A percentile compares a stretch with the other conserved stretches of the same genome.
These are phyloP conservation scores for Tremellales sp. DNA, from an alignment of 1,284 basidiomycete species.

Conservation along the genomic window DNA sequence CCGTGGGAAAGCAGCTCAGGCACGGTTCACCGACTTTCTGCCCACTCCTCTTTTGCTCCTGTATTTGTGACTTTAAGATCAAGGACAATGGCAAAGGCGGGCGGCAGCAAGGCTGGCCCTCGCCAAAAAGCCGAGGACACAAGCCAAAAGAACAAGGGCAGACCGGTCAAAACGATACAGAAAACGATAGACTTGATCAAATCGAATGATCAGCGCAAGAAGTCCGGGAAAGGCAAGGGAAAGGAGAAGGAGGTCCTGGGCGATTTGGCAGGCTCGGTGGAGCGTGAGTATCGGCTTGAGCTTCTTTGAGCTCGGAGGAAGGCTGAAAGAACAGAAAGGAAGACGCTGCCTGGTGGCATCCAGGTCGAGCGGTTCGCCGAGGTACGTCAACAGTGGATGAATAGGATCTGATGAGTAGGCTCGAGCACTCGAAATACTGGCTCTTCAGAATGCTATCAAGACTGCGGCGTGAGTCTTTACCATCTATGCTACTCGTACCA, in stretches of 20 bases:
- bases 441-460: slow-evolving; percentile 81
- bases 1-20: not conserved
- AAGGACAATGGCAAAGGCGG: not conserved
- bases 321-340: slow-evolving; percentile 14
- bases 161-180: slow-evolving; percentile 26
- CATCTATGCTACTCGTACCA: too few species aligned
- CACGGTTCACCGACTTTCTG: not conserved
- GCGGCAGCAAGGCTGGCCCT: not conserved
- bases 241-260: slow-evolving; percentile 29
- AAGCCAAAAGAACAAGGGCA: not conserved
- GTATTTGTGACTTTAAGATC: not conserved
- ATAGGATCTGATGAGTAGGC: slow-evolving; percentile 53
- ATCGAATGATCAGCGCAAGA: slow-evolving; percentile 13
- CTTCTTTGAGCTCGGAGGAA: not conserved
- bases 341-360: slow-evolving; percentile 65
- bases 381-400: slow-evolving; percentile 49
- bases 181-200: slow-evolving; percentile 32
- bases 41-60: not conserved
- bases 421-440: slow-evolving; percentile 76
- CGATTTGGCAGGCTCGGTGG: slow-evolving; percentile 21
- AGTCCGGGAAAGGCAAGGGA: slow-evolving; percentile 32
- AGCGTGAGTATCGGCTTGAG: slow-evolving; percentile 16
- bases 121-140: not conserved
- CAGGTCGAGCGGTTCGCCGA: slow-evolving; percentile 84
- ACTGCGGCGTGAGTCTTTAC: slow-evolving; percentile 62